phyloP scores from a whole-genome alignment of 495 filamentous ascomycete genomes.

The Niebla homalea region DNA sequence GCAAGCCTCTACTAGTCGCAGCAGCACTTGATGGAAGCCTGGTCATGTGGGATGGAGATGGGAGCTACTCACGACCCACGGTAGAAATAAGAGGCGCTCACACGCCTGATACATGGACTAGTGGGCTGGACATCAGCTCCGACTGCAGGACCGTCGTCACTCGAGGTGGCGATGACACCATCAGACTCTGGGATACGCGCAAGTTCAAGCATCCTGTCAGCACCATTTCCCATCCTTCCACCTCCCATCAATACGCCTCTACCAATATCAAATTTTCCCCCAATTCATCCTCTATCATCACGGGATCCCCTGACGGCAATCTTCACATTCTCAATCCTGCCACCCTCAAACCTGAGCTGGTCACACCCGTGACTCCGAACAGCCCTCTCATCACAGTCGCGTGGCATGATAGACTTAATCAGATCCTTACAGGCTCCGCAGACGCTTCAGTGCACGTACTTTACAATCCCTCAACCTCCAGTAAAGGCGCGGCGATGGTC shows the following conservation, averaged over 20 bases:
- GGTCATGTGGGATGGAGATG: constrained; percentile 83
- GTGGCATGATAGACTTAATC: constrained; percentile 92
- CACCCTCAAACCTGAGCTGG: constrained; percentile 68
- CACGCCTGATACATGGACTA: constrained; percentile 74
- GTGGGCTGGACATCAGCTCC: constrained; percentile 78
- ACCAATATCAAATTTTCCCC: constrained; percentile 84
- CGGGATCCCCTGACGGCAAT: constrained; percentile 74
- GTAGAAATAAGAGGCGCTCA: constrained; percentile 82
- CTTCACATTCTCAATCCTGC: constrained; percentile 89
- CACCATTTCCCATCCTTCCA: constrained; percentile 66
- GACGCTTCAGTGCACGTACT: constrained; percentile 81
- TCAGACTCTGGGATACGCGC: constrained; percentile 88
- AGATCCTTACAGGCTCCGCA: constrained; percentile 86
- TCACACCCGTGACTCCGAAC: constrained; percentile 73
- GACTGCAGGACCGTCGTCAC: constrained; percentile 85
- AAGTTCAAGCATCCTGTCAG: constrained; percentile 86
- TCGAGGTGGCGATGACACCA: constrained; percentile 76
- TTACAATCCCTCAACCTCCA: constrained; percentile 74
- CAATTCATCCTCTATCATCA: constrained; percentile 66
- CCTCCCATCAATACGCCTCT: constrained; percentile 67
- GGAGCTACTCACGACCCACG: constrained; percentile 72
- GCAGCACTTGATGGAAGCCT: constrained; percentile 82
- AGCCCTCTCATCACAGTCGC: constrained; percentile 69
- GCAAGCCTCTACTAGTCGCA: constrained; percentile 65
- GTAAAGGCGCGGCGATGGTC: constrained; percentile 68